Evolutionary conservation across 2,329 filamentous ascomycete species (phyloP), one percentile per base, ranked within the genome.

Genomic region (Pyrenophora tritici-repentis): DNA sequence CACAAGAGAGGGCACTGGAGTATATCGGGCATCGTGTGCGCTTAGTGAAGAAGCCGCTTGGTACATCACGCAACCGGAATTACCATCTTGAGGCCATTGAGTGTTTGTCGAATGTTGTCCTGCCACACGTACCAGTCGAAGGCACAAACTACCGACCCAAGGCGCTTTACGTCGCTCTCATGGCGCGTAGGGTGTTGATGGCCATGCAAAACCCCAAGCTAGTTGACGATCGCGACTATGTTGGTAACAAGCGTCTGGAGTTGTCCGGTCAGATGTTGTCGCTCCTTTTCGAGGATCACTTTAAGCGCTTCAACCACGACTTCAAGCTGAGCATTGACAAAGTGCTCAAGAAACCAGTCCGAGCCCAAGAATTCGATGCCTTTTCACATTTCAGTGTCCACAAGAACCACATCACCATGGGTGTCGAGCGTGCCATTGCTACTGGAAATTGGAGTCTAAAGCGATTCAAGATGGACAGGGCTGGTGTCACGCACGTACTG

Each of bases 391-490:
- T 99, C 63, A 87, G 86, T 61, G 88, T 90, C 39, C 89, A 94
- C 62, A 89, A 90, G 47, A 89, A 89, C 61, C 87, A 88, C 65
- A 97, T 99, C 62, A 96, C 92, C 0, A 83, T 89, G 61, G 94
- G 94, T 10, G 91, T 99, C 82, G 96, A 96, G 73, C 86, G 95
- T 55, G 93, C 94, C 6, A 97, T 99, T 52, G 92, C 95, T 46
- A 97, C 94, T 0, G 94, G 94, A 16, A 99, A 99, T 69, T 99
- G 94, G 94, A 97, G 84, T 57, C 82, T 99, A 62, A 97, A 97
- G 76, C 91, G 95, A 72, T 99, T 99, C 79, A 91, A 93, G 74
- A 99, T 99, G 94, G 95, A 97, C 70, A 83, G 93, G 71, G 93
- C 94, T 17, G 94, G 94, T 70, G 91, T 99, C 17, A 97, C 95